A percentile compares a stretch with the other conserved stretches of the same genome.
phyloP scores from a whole-genome alignment of 495 filamentous ascomycete species.

The Penicillium coprophilum region DNA sequence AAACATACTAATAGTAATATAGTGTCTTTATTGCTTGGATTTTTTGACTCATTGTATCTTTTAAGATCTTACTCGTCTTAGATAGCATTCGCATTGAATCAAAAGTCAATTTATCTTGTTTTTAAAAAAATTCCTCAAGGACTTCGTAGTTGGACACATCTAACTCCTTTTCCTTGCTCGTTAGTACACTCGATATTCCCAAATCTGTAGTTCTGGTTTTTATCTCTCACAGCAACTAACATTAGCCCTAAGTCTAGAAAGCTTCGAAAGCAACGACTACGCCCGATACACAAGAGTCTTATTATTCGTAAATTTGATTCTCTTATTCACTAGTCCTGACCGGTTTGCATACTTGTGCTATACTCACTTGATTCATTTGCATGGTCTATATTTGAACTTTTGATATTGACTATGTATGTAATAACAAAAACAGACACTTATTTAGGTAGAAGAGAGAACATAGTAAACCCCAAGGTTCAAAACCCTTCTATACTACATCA shows the following conservation, averaged over 20 bases:
- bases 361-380: neutral
- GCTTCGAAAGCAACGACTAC: neutral
- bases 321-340: neutral
- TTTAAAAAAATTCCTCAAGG: neutral
- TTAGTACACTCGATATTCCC: too few relatives aligned
- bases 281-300: neutral
- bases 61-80: neutral
- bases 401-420: neutral
- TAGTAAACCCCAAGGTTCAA: neutral
- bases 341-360: neutral
- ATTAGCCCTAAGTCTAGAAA: neutral
- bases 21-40: slow-evolving; percentile 14
- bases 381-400: neutral
- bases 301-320: neutral
- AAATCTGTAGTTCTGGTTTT: too few relatives aligned
- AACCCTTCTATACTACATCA: neutral
- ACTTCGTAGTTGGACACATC: too few relatives aligned
- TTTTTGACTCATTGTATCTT: neutral
- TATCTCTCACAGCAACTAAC: neutral
- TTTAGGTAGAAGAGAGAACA: neutral
- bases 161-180: too few relatives aligned
- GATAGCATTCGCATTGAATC: neutral
- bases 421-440: neutral
- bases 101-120: neutral
- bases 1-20: slow-evolving; percentile 31